phyloP scores from a whole-genome alignment of 2,329 filamentous ascomycete genomes.

The Knoxdaviesia capensis region DNA sequence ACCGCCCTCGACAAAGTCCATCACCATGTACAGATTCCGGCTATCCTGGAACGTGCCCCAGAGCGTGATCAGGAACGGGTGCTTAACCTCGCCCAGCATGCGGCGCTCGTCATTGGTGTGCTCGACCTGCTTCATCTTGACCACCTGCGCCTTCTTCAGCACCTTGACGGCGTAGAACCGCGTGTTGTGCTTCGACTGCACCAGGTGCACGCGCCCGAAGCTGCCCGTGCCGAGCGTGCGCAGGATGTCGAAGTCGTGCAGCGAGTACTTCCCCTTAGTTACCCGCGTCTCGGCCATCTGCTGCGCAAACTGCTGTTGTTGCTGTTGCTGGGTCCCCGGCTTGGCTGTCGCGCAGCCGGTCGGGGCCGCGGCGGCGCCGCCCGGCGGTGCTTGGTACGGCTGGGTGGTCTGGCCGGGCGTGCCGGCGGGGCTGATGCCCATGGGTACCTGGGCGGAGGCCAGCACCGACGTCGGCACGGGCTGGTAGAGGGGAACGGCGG shows the following conservation, averaged over 20 bases:
- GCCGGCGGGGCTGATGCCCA: constrained; percentile 1
- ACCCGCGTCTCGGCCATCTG: constrained; percentile 30
- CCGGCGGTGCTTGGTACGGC: constrained; percentile 5
- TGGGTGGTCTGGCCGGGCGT: constrained; percentile 6
- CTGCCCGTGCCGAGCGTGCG: constrained; percentile 89
- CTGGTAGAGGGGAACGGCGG: too few species aligned
- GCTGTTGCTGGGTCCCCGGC: constrained; percentile 11
- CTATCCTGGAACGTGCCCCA: constrained; percentile 97
- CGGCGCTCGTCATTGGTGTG: constrained; percentile 95
- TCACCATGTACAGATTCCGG: constrained; percentile 97
- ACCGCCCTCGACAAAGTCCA: constrained; percentile 98
- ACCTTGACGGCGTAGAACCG: constrained; percentile 98
- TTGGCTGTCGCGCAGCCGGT: neutral
- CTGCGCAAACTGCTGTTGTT: constrained; percentile 10
- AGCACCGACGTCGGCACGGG: too few species aligned
- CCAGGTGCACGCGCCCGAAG: constrained; percentile 88
- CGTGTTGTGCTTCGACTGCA: constrained; percentile 95
- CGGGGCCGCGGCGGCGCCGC: neutral
- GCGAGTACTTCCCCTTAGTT: constrained; percentile 94
- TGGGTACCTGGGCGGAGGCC: too few species aligned
- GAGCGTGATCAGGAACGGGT: constrained; percentile 90
- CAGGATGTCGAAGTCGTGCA: constrained; percentile 75
- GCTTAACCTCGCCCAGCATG: constrained; percentile 93
- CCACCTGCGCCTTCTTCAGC: constrained; percentile 92
- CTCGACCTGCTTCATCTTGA: constrained; percentile 99